Percentiles rank a stretch among this genome's conserved stretches.
Evolutionary conservation across 495 filamentous ascomycete genomes (phyloP).

Genomic region (Rostrohypoxylon terebratum): DNA sequence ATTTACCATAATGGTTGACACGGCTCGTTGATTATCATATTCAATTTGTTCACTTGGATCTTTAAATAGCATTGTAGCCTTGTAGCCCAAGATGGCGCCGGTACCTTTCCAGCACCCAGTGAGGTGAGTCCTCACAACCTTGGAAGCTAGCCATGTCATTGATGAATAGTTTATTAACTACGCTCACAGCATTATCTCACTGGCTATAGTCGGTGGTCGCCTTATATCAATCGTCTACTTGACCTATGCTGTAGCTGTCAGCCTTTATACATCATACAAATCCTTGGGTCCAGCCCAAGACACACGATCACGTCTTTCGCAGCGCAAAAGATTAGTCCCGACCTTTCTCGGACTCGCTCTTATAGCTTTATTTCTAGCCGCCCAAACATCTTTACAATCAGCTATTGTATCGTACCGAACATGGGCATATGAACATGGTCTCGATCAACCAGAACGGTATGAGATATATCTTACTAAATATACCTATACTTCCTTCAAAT

Average conservation of each 20-base stretch:
- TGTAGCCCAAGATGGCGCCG: slow-evolving; percentile 49
- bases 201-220: slow-evolving; percentile 53
- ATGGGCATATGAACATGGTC: slow-evolving; percentile 62
- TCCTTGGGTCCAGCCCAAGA: slow-evolving; percentile 59
- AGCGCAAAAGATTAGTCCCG: slow-evolving; percentile 55
- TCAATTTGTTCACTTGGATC: background rate
- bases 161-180: slow-evolving; percentile 6
- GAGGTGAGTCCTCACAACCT: slow-evolving; percentile 46
- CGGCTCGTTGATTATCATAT: background rate
- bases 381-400: slow-evolving; percentile 53
- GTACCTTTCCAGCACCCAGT: slow-evolving; percentile 47
- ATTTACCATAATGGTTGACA: background rate
- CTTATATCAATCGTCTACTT: slow-evolving; percentile 52
- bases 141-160: background rate
- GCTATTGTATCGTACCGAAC: slow-evolving; percentile 58
- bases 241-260: slow-evolving; percentile 51
- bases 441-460: slow-evolving; percentile 55
- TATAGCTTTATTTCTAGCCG: slow-evolving; percentile 52
- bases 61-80: background rate
- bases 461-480: slow-evolving; percentile 11
- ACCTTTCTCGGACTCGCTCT: slow-evolving; percentile 58
- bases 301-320: slow-evolving; percentile 59
- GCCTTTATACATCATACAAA: slow-evolving; percentile 58
- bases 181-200: slow-evolving; percentile 53
- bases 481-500: background rate